Evolutionary conservation across 495 filamentous ascomycete species (phyloP), one percentile per base, ranked within the genome.

Genomic region (Aspergillus olivimuriae): DNA sequence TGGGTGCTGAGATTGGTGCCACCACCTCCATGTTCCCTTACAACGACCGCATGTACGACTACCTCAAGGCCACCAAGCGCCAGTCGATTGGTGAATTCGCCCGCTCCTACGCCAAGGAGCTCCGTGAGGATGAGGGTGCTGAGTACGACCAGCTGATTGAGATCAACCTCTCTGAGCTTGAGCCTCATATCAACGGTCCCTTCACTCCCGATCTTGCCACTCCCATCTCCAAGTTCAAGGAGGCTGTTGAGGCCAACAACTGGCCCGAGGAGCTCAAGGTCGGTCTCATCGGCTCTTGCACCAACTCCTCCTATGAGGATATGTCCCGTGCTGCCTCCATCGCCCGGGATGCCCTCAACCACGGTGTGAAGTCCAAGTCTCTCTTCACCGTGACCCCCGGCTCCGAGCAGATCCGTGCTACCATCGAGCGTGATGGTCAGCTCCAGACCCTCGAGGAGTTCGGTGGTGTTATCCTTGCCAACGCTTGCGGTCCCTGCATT

Each of bases 151-250:
- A 98, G 72, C 69, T 96, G 50, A 81, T 98, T 54, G 91, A 96
- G 73, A 83, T 98, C 71, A 90, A 98, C 74, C 80, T 98, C 28
- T 83, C 76, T 40, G 84, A 92, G 69, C 84, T 98, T 34, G 92
- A 98, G 77, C 92, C 92, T 28, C 88, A 98, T 68, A 87, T 98
- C 74, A 98, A 98, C 75, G 92, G 92, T 54, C 92, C 92, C 42
- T 98, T 98, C 81, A 98, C 92, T n/a, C 92, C 92, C 47, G 92
- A 98, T 82, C 82, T 98, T 66, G 89, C 90, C 34, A 97, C 92
- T 32, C 92, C 92, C 15, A 89, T 98, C 71, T 94, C 89, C 67
- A 86, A 96, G 75, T 97, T 96, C 72, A 88, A 88, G 67, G 83
- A 90, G 64, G 87, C 92, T 55, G 92, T 91, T 50, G 85, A 91